Evolutionary conservation across 768 basidiomycete species (phyloP), one percentile per base, ranked within the genome.

Genomic region (Naganishia vishniacii): DNA sequence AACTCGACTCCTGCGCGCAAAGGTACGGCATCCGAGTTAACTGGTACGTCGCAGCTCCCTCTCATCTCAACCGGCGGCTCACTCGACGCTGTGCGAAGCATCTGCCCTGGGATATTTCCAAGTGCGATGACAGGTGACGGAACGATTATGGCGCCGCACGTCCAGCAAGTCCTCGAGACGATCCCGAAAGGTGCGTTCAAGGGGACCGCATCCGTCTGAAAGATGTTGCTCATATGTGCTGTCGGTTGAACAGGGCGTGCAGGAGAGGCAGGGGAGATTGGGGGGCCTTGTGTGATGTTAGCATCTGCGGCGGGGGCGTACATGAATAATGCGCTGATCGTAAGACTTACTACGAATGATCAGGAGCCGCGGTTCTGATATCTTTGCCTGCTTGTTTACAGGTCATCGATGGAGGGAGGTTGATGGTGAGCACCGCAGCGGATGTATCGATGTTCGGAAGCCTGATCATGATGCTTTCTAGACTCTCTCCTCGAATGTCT

Each of bases 251-350:
- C 48, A 72, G 75, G 72, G 47, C 72, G 73, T 23, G 68, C 67
- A 2, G 75, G 75, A n/a, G 26, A 65, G n/a, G 71, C 71, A 13
- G 68, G 72, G 40, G 75, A 76, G 65, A 76, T 76, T 51, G 71
- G 70, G 31, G 73, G 73, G 16, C 75, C 75, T 23, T 67, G 69
- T 12, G 45, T 76, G 13, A 51, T 76, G 58, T 68, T 76, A 32
- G 56, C 61, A 23, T 68, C 60, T 46, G 51, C 58, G 20, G 75
- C 68, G 0, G 75, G 75, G 20, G 71, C 68, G 13, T 76, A 72
- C 61, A 70, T 70, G 49, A 67, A 73, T 56, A 68, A 70, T n/a
- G 69, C 75, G 6, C 3, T 47, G 32, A 28, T 65, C 46, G 64
- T 65, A 3, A 53, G 62, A 23, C 5, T 31, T 8, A 8, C 2